These are phyloP conservation scores for Magnaporthiopsis rhizophila DNA, from an alignment of 2,329 filamentous ascomycete species.

Conservation along the genomic window DNA sequence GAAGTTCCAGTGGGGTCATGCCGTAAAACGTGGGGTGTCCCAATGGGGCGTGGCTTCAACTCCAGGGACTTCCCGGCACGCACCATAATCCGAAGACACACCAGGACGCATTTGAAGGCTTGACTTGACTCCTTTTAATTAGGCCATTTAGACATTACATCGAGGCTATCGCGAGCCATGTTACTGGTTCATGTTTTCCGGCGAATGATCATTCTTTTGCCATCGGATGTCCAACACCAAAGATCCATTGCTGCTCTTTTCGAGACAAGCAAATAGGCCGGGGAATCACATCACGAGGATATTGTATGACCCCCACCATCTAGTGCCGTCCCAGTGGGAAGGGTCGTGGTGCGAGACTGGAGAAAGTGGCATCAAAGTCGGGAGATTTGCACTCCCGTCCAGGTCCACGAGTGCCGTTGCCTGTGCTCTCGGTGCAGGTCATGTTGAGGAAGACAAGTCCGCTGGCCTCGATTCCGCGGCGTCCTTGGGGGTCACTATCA, in stretches of 20 bases:
- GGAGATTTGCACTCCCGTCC: neutral
- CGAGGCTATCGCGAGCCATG: neutral
- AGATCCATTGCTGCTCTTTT: neutral
- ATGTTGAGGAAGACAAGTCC: constrained; percentile 11
- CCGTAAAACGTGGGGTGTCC: neutral
- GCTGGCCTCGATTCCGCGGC: constrained; percentile 11
- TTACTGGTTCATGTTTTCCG: neutral
- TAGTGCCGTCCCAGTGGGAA: neutral
- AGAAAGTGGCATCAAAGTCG: neutral
- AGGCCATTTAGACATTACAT: neutral
- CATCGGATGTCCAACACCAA: neutral
- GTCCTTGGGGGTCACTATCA: constrained; percentile 4
- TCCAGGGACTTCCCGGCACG: neutral
- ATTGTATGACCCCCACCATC: no score
- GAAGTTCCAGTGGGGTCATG: neutral
- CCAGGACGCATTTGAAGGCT: neutral
- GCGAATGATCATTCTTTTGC: neutral
- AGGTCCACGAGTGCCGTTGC: neutral
- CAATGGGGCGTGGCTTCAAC: neutral
- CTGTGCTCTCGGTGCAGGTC: constrained; percentile 7
- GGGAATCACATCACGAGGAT: neutral
- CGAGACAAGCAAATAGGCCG: neutral
- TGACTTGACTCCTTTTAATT: neutral
- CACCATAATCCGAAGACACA: neutral
- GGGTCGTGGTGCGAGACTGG: neutral